Evolutionary conservation across 2,329 filamentous ascomycete genomes (phyloP).

Genomic region (Fusarium ambrosium): DNA sequence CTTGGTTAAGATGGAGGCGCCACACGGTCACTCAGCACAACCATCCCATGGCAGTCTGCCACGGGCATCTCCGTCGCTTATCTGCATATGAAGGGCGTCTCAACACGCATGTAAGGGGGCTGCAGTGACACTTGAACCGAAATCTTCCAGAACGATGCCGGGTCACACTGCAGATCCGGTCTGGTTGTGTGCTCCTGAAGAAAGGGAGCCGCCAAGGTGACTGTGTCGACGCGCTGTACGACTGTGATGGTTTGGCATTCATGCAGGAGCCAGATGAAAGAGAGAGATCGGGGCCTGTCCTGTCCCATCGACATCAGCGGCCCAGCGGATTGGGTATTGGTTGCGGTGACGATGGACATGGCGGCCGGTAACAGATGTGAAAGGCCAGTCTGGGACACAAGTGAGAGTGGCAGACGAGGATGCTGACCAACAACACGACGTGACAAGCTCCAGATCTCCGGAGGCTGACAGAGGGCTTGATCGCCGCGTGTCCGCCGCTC

Average conservation of each 20-base stretch:
- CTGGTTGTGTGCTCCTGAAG: conserved; percentile 9
- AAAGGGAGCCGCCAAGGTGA: neutral
- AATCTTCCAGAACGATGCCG: conserved; percentile 42
- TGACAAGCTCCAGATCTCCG: conserved; percentile 25
- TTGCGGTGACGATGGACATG: conserved; percentile 7
- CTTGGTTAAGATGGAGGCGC: conserved; percentile 23
- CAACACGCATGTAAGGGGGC: conserved; percentile 23
- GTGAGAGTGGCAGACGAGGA: conserved; percentile 2
- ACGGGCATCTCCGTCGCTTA: conserved; percentile 48
- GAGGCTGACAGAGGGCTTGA: conserved; percentile 23
- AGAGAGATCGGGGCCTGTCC: conserved; percentile 19
- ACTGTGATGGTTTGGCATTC: conserved; percentile 7
- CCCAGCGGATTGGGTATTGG: conserved; percentile 18
- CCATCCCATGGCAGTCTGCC: conserved; percentile 20
- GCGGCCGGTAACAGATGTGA: conserved; percentile 14
- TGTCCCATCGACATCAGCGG: conserved; percentile 5
- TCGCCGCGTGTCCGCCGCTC: conserved; percentile 30
- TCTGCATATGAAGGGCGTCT: conserved; percentile 39
- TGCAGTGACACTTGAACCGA: conserved; percentile 33
- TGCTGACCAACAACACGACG: conserved; percentile 9
- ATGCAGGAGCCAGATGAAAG: conserved; percentile 27
- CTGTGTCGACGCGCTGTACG: neutral
- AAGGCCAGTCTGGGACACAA: conserved; percentile 6
- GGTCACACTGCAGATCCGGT: conserved; percentile 22
- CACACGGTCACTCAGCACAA: conserved; percentile 33